Base-by-base conservation (phyloP, 345 rosid species). In the Syzygium grande region DNA sequence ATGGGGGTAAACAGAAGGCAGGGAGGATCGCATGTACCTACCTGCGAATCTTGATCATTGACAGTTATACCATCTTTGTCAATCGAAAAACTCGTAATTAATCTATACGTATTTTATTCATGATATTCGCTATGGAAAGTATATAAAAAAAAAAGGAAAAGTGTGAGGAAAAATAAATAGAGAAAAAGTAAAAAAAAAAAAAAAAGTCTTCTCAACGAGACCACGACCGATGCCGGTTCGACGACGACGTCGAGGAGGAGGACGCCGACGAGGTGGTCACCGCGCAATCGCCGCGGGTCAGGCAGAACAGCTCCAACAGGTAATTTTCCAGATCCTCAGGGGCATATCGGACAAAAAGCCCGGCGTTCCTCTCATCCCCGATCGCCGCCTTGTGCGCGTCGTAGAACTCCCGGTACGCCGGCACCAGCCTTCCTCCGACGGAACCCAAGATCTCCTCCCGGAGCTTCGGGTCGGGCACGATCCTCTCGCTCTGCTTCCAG, bases 291-390 rank as follows among this genome's bases (percentile, higher is more conserved):
- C 84, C 83, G 84, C 87, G 86, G 52, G 84, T 61, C 11, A 87
- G 93, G 25, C 85, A 84, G 84, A 87, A 93, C 86, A 95, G 88
- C 86, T 92, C 94, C n/a, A 92, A 90, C 41, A 96, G 41, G 92
- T 91, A 92, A 89, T 92, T 92, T 84, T 84, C 95, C 52, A 96
- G 84, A 87, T 96, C 96, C 49, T 90, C 94, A n/a, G 99, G 94
- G 87, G 91, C 46, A 88, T 89, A 96, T 84, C 91, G 86, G 90
- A 93, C 92, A 87, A 91, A 84, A 84, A 87, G 84, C 29, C 16
- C 53, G 13, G 2, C 55, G 9, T 53, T 79, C 41, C 87, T 89
- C 88, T 88, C 90, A 15, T 87, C 89, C 86, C 89, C 91, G 4
- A 85, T 85, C 51, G 92, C 84, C 5, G 84, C 52, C 89, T 55